These are phyloP conservation scores for Ormosia emarginata DNA, from an alignment of 306 rosid genomes.

Conservation along the genomic window DNA sequence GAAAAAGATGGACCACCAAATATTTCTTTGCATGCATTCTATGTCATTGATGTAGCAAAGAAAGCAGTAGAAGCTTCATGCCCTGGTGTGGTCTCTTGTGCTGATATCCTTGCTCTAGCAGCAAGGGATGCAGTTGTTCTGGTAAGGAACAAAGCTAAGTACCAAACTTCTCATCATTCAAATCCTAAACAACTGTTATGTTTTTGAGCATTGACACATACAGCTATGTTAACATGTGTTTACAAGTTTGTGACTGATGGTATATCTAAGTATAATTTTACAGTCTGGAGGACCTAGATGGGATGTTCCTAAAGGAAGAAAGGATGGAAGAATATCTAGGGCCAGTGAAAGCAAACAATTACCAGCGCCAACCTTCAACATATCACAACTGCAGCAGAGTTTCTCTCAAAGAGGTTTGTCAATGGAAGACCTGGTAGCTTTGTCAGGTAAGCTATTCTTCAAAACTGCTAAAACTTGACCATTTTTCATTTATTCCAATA, in stretches of 20 bases:
- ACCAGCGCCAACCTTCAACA: slow-evolving; percentile 78
- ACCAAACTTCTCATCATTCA: not conserved
- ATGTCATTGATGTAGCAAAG: slow-evolving; percentile 64
- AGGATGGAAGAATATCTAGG: slow-evolving; percentile 77
- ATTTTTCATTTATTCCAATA: not conserved
- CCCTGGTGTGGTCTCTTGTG: slow-evolving; percentile 60
- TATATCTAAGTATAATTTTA: not conserved
- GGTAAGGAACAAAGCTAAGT: slow-evolving; percentile 22
- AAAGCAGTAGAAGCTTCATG: slow-evolving; percentile 45
- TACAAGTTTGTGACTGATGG: slow-evolving; percentile 1
- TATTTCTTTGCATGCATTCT: slow-evolving; percentile 73
- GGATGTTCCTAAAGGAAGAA: slow-evolving; percentile 86
- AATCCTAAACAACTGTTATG: not conserved
- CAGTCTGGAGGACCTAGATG: slow-evolving; percentile 91
- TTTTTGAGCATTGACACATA: not conserved
- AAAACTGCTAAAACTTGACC: not conserved
- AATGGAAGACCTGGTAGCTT: slow-evolving; percentile 58
- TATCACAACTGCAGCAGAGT: slow-evolving; percentile 68
- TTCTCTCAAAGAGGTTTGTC: slow-evolving; percentile 80
- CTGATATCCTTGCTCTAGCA: slow-evolving; percentile 68
- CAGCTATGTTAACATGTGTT: not conserved
- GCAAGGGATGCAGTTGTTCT: slow-evolving; percentile 61
- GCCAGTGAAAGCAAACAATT: slow-evolving; percentile 67
- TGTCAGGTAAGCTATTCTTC: slow-evolving; percentile 63
- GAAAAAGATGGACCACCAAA: slow-evolving; percentile 84